phyloP scores from a whole-genome alignment of 805 yeast species.

The Suhomyces sp. region DNA sequence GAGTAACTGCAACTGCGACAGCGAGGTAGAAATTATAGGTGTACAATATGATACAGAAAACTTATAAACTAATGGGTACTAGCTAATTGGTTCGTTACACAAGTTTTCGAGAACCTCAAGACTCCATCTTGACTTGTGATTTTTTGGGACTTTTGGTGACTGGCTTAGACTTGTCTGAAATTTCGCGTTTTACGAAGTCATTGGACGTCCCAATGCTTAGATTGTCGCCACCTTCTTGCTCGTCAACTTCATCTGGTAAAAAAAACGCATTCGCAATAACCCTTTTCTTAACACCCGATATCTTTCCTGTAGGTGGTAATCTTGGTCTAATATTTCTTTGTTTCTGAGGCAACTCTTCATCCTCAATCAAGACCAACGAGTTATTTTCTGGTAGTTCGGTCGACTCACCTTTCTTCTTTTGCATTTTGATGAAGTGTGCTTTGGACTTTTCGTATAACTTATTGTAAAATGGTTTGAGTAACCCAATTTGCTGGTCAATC shows the following conservation, averaged over 20 bases:
- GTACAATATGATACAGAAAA: not conserved
- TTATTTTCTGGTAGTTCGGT: conserved; percentile 39
- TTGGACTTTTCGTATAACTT: conserved; percentile 42
- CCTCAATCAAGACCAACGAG: conserved; percentile 55
- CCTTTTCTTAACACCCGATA: conserved; percentile 66
- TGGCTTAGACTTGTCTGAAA: not conserved
- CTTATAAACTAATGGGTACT: not conserved
- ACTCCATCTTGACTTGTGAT: not conserved
- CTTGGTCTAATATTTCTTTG: conserved; percentile 72
- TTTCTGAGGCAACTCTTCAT: conserved; percentile 80
- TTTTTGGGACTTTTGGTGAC: conserved; percentile 3
- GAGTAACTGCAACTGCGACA: not conserved
- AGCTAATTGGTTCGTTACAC: not conserved
- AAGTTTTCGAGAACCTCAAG: not conserved
- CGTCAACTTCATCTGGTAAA: conserved; percentile 36
- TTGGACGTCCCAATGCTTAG: not conserved
- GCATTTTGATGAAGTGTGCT: conserved; percentile 39
- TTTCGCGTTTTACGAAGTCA: not conserved
- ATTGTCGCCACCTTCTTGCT: not conserved
- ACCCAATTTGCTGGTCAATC: conserved; percentile 53
- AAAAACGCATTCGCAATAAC: conserved; percentile 53
- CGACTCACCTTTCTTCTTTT: conserved; percentile 39
- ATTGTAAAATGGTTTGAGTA: conserved; percentile 53
- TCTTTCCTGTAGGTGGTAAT: conserved; percentile 88
- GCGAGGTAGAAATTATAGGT: not conserved